Evolutionary conservation across 441 rosid genomes (phyloP).

Genomic region (Brassica balearica): DNA sequence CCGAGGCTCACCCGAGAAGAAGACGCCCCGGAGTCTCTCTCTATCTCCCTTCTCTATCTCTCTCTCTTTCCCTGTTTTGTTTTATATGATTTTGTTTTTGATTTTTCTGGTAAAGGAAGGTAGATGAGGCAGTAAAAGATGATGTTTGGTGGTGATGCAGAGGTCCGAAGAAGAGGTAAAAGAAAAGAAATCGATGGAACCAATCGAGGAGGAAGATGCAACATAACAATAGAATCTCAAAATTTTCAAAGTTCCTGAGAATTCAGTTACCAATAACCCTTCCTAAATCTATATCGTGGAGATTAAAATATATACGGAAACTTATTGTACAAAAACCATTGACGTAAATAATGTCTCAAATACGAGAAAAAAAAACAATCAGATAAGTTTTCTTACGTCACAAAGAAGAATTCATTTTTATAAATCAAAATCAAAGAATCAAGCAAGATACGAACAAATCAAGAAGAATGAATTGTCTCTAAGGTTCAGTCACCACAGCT

Average conservation of each 20-base stretch:
- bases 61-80: no score
- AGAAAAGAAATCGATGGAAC: no score
- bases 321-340: neutral
- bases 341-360: neutral
- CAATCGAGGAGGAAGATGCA: no score
- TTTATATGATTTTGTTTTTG: no score
- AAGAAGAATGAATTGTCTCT: neutral
- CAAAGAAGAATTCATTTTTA: conserved; percentile 14
- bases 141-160: no score
- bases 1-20: neutral
- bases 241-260: no score
- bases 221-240: no score
- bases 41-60: no score
- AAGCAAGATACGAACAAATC: conserved; percentile 3
- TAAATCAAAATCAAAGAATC: conserved; percentile 20
- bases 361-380: neutral
- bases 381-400: neutral
- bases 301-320: neutral
- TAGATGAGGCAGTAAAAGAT: no score
- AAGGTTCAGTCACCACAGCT: conserved; percentile 25
- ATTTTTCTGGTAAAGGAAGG: no score
- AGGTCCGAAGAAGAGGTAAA: no score
- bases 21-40: neutral
- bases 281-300: neutral
- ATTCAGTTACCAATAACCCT: no score